These are phyloP conservation scores for Annulohypoxylon nitens DNA, from an alignment of 495 filamentous ascomycete genomes.

Conservation along the genomic window DNA sequence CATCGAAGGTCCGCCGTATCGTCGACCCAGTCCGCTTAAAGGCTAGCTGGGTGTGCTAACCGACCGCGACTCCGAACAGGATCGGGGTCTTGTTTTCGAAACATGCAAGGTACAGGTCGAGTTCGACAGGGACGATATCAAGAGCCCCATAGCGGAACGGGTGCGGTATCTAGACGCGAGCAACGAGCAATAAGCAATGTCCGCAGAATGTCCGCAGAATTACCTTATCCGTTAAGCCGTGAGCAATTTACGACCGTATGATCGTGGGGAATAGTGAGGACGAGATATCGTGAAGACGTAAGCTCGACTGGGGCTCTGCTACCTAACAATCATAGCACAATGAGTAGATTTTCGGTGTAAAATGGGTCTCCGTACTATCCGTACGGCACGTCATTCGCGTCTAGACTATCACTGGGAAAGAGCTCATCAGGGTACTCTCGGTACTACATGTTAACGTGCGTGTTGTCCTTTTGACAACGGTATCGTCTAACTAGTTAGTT, in stretches of 20 bases:
- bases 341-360: slow-evolving; percentile 10
- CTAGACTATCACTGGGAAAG: slow-evolving; percentile 1
- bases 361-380: slow-evolving; percentile 12
- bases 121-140: background rate
- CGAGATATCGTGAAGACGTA: slow-evolving; percentile 14
- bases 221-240: background rate
- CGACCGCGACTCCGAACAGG: slow-evolving; percentile 7
- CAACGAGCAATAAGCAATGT: background rate
- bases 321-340: slow-evolving; percentile 16
- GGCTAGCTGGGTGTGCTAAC: background rate
- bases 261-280: slow-evolving; percentile 7
- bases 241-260: background rate
- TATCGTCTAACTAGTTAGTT: background rate
- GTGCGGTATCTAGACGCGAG: background rate
- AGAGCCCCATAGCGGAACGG: slow-evolving; percentile 13
- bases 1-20: background rate
- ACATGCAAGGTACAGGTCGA: slow-evolving; percentile 9
- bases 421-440: background rate
- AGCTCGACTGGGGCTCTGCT: background rate
- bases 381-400: slow-evolving; percentile 3
- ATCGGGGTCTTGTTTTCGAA: background rate
- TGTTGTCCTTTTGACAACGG: slow-evolving; percentile 15
- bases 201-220: background rate
- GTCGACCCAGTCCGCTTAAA: background rate
- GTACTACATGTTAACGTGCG: background rate